Evolutionary conservation across 176 grass and related monocot species (phyloP).

Genomic region (Triticum aestivum): IWGSC_CS_RefSeq_v2.1 NC_057799.1:402221640-402222139

Average conservation of each 20-base stretch:
- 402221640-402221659: slow-evolving; percentile 90
- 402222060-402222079: not conserved
- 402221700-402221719: too few relatives aligned
- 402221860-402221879: slow-evolving; percentile 73
- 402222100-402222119: not conserved
- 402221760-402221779: slow-evolving; percentile 90
- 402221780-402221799: slow-evolving; percentile 93
- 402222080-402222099: not conserved
- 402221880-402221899: slow-evolving; percentile 90
- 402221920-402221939: slow-evolving; percentile 73
- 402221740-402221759: not conserved
- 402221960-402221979: slow-evolving; percentile 56
- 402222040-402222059: not conserved
- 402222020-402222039: slow-evolving; percentile 51
- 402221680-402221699: not conserved
- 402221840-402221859: slow-evolving; percentile 65
- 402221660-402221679: slow-evolving; percentile 95
- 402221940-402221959: slow-evolving; percentile 54
- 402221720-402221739: not conserved
- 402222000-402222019: slow-evolving; percentile 72
- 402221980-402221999: slow-evolving; percentile 81
- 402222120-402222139: slow-evolving; percentile 2
- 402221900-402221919: slow-evolving; percentile 82
- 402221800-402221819: slow-evolving; percentile 85
- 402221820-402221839: slow-evolving; percentile 91